Evolutionary conservation across 2,329 filamentous ascomycete genomes (phyloP), one percentile per base, ranked within the genome.

Genomic region (Erysiphe neolycopersici): DNA sequence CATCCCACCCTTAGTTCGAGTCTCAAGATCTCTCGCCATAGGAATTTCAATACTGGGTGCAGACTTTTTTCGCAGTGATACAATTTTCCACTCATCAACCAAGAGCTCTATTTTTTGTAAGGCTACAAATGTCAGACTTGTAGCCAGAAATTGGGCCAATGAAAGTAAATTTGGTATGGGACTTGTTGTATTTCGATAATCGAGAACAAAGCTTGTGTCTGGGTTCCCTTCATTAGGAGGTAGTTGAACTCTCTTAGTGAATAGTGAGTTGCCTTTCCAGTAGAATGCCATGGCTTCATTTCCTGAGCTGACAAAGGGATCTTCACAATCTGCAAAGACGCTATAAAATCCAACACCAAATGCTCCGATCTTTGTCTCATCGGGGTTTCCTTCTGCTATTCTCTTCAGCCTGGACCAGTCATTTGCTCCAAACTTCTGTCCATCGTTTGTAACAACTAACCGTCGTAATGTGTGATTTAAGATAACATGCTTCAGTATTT

Each of bases 331-430:
- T 48, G 89, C 82, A 58, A 98, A 98, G 35, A 95, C 87, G 58
- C 82, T 92, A 66, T 98, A 98, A 63, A 98, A 98, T 2, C 89
- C 89, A 30, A 98, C 89, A 51, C 89, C 89, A 58, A 98, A 98
- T 3, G 89, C 91, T 44, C 89, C 89, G 53, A 98, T 98, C 65
- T 98, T 98, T 40, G 85, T 95, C 62, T 98, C 89, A 59, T 98
- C 89, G 0, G 89, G 89, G 56, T 98, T 98, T 40, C 89, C 91
- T 59, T 98, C 89, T n/a, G 89, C 91, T 49, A 98, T 98, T 47
- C 87, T 76, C 65, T 95, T 95, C 50, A 98, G 59, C 44, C 89
- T 72, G 39, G 76, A 75, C 89, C 89, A 98, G 60, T 98, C 89
- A 16, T 84, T 91, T 53, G 79, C 71, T 43, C 74, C 79, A 55